Evolutionary conservation across 2,329 filamentous ascomycete genomes (phyloP).

Genomic region (Macroventuria anomochaeta): DNA sequence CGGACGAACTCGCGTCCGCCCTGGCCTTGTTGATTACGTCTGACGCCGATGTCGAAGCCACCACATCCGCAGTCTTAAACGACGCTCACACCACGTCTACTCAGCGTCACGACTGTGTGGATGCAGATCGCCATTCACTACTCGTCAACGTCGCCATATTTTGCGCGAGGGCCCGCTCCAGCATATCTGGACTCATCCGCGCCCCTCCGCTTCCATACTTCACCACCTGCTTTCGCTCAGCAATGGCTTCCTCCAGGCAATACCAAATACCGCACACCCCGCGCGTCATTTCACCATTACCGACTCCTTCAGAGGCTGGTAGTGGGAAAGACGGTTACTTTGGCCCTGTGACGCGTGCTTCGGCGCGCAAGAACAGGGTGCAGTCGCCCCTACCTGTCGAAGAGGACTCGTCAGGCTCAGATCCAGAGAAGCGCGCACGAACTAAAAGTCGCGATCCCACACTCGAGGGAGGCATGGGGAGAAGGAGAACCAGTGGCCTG

Average conservation of each 20-base stretch:
- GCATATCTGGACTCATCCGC: constrained; percentile 64
- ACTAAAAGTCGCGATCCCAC: constrained; percentile 75
- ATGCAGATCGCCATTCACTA: constrained; percentile 17
- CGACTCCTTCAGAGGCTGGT: constrained; percentile 56
- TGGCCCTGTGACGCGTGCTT: constrained; percentile 79
- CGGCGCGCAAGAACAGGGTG: constrained; percentile 66
- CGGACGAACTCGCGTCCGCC: constrained; percentile 44
- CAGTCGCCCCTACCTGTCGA: constrained; percentile 66
- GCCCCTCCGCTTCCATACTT: constrained; percentile 67
- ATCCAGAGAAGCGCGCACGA: constrained; percentile 66
- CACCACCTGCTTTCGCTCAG: constrained; percentile 44
- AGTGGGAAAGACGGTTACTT: constrained; percentile 67
- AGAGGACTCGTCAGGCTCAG: constrained; percentile 65
- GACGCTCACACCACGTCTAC: constrained; percentile 24
- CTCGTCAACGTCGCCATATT: constrained; percentile 36
- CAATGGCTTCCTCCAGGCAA: constrained; percentile 57
- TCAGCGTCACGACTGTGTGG: constrained; percentile 24
- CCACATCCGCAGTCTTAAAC: constrained; percentile 22
- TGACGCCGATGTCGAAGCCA: constrained; percentile 35
- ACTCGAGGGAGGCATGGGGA: constrained; percentile 45
- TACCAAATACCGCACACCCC: constrained; percentile 76
- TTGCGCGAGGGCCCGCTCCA: constrained; percentile 36
- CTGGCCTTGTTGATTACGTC: constrained; percentile 22
- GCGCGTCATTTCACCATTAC: constrained; percentile 88
- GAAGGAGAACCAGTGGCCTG: constrained; percentile 60